Evolutionary conservation across 176 grass and related monocot species (phyloP), one percentile per base, ranked within the genome.

Genomic region (Cenchrus purpureus): DNA sequence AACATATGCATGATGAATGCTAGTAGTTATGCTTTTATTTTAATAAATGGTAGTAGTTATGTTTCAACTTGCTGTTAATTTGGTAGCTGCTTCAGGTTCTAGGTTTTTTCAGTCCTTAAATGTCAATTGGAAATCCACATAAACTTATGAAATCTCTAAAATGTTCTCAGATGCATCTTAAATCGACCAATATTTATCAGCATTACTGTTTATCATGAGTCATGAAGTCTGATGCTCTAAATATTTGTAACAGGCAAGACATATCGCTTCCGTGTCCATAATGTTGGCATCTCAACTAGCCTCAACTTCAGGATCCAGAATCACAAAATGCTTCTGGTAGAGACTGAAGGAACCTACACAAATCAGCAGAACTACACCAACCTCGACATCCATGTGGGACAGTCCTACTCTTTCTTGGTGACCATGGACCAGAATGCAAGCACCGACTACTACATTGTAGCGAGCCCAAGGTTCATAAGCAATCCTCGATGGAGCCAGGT

Each of bases 341-440:
- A 98, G 84, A 77, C 89, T 34, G 96, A 95, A 87, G 96, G 96
- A 84, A 91, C 93, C 17, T 98, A 98, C 69, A 98, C 93, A 42
- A 72, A 50, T 29, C 86, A 95, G 83, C 91, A 98, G 80, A 98
- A 98, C 72, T 95, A 81, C 69, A 90, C 89, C 79, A 89, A 87
- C 73, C 86, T 98, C 0, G 96, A 98, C 78, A 94, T 98, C 65
- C 96, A 98, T 87, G 93, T 98, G 8, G 93, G 96, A 8, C 96
- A 98, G 67, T 98, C 93, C 14, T 98, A 92, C 60, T 98, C 93
- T 34, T 94, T 98, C 86, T 80, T 98, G 73, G 83, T 94, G 65
- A 95, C 93, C 37, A 95, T 94, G 93, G 83, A 98, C 84, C 91
- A 98, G 63, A 92, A 95, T 68, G 96, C 96, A 6, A 95, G 91